Conservation (phyloP, 2,329 filamentous ascomycete genomes). For the Tolypocladium album region DNA sequence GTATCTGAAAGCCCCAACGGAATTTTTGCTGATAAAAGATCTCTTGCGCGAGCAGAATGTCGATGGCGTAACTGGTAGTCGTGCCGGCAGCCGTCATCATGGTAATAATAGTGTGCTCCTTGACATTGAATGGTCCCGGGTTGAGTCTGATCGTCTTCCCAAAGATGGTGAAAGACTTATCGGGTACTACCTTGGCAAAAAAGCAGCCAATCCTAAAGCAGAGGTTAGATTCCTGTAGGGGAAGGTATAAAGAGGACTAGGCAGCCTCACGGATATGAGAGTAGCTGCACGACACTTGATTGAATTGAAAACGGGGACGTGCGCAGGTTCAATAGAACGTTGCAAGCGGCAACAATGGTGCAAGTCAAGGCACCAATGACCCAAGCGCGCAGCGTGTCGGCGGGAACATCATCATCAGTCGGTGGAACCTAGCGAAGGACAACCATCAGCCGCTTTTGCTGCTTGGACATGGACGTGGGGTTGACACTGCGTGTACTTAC, state of each 20-base stretch:
- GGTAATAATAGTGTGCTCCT: conserved; percentile 29
- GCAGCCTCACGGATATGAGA: conserved; percentile 33
- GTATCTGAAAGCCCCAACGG: conserved; percentile 44
- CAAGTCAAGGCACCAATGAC: conserved; percentile 44
- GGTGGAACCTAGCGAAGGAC: conserved; percentile 13
- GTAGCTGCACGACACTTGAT: conserved; percentile 43
- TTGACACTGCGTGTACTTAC: conserved; percentile 4
- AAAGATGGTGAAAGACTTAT: conserved; percentile 26
- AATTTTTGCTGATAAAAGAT: conserved; percentile 41
- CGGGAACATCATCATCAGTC: conserved; percentile 40
- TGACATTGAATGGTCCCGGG: conserved; percentile 29
- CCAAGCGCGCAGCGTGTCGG: conserved; percentile 51
- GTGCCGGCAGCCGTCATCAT: conserved; percentile 32
- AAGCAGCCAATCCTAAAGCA: conserved; percentile 22
- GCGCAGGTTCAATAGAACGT: conserved; percentile 40
- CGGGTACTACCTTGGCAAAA: conserved; percentile 30
- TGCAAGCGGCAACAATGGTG: conserved; percentile 45
- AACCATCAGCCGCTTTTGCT: not conserved
- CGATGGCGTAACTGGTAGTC: conserved; percentile 22
- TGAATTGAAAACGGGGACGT: conserved; percentile 40
- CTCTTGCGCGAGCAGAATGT: conserved; percentile 30
- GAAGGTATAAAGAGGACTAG: too few relatives aligned
- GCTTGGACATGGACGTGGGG: not conserved
- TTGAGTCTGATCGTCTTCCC: conserved; percentile 32
- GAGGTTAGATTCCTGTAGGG: not conserved